A percentile compares a stretch with the other conserved stretches of the same genome.
Evolutionary conservation across 2,329 filamentous ascomycete species (phyloP).

Genomic region (Penicillium sp.): DNA sequence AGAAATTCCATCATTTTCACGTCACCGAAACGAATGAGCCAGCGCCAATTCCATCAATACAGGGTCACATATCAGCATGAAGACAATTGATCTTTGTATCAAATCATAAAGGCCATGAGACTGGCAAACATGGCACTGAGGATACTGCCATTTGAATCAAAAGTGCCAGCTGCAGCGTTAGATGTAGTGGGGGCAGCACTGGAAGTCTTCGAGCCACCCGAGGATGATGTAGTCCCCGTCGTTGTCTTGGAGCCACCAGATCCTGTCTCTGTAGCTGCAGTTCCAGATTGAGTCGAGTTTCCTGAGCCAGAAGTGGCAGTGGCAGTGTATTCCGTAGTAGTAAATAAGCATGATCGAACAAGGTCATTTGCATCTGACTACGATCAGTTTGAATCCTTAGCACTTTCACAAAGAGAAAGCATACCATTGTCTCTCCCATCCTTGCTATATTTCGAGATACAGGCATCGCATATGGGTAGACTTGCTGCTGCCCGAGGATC

Average conservation of each 20-base stretch:
- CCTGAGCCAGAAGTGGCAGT: neutral
- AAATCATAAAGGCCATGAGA: neutral
- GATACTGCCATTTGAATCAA: neutral
- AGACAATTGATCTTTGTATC: neutral
- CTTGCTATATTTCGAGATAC: slow-evolving; percentile 15
- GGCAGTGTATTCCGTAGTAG: slow-evolving; percentile 2
- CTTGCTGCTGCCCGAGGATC: slow-evolving; percentile 5
- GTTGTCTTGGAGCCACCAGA: neutral
- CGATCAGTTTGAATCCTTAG: neutral
- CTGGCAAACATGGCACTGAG: neutral
- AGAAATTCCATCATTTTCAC: too few species aligned
- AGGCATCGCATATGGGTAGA: slow-evolving; percentile 11
- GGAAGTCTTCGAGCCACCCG: neutral
- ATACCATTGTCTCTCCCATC: slow-evolving; percentile 14
- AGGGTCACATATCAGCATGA: neutral
- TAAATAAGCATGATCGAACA: slow-evolving; percentile 13
- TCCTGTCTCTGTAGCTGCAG: neutral
- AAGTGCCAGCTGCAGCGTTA: neutral
- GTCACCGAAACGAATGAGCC: too few species aligned
- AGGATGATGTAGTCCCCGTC: neutral
- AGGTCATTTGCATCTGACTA: slow-evolving; percentile 14
- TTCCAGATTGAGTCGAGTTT: neutral
- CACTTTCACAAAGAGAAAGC: neutral
- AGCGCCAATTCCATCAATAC: too few species aligned
- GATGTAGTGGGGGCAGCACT: slow-evolving; percentile 1